These are phyloP conservation scores for Nitzschia sp. DNA, from an alignment of 108 stramenopile species.

Conservation along the genomic window DNA sequence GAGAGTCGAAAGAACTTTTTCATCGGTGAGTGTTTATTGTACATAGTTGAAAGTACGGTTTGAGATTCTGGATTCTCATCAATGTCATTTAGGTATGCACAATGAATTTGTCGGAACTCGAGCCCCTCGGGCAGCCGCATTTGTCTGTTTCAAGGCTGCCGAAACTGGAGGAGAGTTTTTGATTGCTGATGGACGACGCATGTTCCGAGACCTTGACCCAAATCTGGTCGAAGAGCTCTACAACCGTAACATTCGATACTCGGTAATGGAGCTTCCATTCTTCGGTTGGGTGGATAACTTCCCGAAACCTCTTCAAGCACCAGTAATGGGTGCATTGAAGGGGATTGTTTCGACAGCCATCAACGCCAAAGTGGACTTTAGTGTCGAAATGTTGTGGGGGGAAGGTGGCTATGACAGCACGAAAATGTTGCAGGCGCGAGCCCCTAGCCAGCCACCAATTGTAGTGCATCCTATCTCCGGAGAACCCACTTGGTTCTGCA, in stretches of 20 bases:
- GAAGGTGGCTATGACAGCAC: slow-evolving; percentile 84
- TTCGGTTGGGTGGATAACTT: slow-evolving; percentile 84
- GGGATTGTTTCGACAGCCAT: slow-evolving; percentile 77
- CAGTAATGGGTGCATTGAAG: slow-evolving; percentile 63
- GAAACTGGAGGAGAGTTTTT: slow-evolving; percentile 90
- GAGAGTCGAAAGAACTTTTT: slow-evolving; percentile 90
- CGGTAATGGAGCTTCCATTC: slow-evolving; percentile 90
- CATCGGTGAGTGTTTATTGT: slow-evolving; percentile 71
- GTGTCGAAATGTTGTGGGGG: slow-evolving; percentile 82
- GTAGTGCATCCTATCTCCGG: slow-evolving; percentile 83
- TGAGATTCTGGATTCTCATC: not conserved
- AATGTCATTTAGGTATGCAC: slow-evolving; percentile 71
- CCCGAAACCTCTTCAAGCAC: slow-evolving; percentile 57
- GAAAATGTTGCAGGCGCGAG: slow-evolving; percentile 85
- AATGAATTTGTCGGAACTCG: slow-evolving; percentile 92
- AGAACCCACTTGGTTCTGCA: slow-evolving; percentile 92
- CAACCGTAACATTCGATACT: slow-evolving; percentile 78
- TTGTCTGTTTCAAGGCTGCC: slow-evolving; percentile 91
- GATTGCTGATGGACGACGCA: slow-evolving; percentile 80
- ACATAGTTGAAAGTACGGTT: not conserved
- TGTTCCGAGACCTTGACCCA: slow-evolving; percentile 76
- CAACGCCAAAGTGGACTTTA: slow-evolving; percentile 90
- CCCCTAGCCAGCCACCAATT: slow-evolving; percentile 85
- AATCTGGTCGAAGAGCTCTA: slow-evolving; percentile 78
- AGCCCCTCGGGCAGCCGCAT: slow-evolving; percentile 86